Conservation (phyloP, 139 green algal genomes). For the Astrephomene gubernaculifera region DNA sequence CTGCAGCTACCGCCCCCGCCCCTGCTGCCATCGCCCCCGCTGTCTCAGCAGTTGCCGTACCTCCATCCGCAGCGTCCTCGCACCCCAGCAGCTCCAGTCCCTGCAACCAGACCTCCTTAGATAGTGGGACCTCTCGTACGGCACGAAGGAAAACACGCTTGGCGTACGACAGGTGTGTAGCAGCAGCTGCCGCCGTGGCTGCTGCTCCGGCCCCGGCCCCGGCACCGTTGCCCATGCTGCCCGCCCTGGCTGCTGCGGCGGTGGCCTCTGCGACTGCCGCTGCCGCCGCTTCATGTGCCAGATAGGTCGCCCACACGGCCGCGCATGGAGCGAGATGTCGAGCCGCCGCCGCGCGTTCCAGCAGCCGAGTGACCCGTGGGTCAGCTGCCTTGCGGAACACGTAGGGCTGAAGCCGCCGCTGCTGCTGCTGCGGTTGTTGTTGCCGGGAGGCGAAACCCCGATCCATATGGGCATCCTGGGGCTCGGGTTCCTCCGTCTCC, state of each 20-base stretch:
- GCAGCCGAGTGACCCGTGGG: constrained; percentile 19
- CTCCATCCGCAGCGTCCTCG: not conserved
- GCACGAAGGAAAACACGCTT: constrained; percentile 79
- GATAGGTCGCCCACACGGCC: not conserved
- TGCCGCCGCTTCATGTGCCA: not conserved
- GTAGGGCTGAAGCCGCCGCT: not conserved
- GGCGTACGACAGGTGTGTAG: constrained; percentile 41
- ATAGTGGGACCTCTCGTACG: constrained; percentile 79
- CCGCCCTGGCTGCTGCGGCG: not conserved
- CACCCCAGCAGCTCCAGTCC: constrained; percentile 64
- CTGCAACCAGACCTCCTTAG: constrained; percentile 83
- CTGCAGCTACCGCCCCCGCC: not conserved
- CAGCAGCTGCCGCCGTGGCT: too few species aligned
- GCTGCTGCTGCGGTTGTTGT: too few species aligned
- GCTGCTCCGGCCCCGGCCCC: not conserved
- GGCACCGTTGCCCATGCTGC: not conserved
- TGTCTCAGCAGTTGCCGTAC: not conserved
- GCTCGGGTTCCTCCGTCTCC: too few species aligned
- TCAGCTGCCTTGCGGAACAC: not conserved
- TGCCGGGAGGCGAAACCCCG: too few species aligned
- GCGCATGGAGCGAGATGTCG: not conserved
- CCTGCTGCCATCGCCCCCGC: not conserved
- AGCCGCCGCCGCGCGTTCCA: constrained; percentile 7
- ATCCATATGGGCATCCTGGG: too few species aligned
- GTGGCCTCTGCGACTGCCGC: not conserved